Percentiles rank a stretch among this genome's conserved stretches.
phyloP scores from a whole-genome alignment of 2,329 filamentous ascomycete species.

The Neonectria sp. region DNA sequence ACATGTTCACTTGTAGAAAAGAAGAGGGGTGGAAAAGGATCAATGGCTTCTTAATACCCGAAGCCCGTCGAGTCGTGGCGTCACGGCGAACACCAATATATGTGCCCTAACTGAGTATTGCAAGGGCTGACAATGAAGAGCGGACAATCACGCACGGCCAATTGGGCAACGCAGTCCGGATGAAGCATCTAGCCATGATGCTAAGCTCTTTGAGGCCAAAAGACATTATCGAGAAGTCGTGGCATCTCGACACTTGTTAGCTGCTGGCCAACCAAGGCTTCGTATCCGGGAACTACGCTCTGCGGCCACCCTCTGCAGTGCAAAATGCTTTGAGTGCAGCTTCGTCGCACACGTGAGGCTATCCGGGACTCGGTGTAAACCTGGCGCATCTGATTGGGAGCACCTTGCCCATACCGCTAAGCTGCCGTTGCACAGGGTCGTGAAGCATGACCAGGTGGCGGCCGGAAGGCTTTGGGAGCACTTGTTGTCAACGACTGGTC shows the following conservation, averaged over 20 bases:
- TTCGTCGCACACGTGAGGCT: conserved; percentile 21
- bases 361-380: conserved; percentile 12
- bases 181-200: not conserved
- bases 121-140: conserved; percentile 2
- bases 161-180: not conserved
- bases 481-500: not conserved
- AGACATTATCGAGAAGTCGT: not conserved
- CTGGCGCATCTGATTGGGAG: conserved; percentile 21
- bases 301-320: conserved; percentile 8
- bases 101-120: not conserved
- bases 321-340: conserved; percentile 19
- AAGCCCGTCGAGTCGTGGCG: not conserved
- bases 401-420: conserved; percentile 14
- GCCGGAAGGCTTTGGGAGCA: not conserved
- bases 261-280: conserved; percentile 2
- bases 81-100: conserved; percentile 6
- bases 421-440: conserved; percentile 11
- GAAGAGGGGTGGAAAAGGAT: not conserved
- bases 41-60: conserved; percentile 5
- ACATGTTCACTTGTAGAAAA: not conserved
- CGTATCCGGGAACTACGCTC: conserved; percentile 15
- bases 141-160: not conserved
- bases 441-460: conserved; percentile 18
- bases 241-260: conserved; percentile 6
- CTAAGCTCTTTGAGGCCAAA: not conserved